Percentiles rank a stretch among this genome's conserved stretches.
Evolutionary conservation across 2,329 filamentous ascomycete species (phyloP).

Genomic region (Raffaelea ambrosiae): DNA sequence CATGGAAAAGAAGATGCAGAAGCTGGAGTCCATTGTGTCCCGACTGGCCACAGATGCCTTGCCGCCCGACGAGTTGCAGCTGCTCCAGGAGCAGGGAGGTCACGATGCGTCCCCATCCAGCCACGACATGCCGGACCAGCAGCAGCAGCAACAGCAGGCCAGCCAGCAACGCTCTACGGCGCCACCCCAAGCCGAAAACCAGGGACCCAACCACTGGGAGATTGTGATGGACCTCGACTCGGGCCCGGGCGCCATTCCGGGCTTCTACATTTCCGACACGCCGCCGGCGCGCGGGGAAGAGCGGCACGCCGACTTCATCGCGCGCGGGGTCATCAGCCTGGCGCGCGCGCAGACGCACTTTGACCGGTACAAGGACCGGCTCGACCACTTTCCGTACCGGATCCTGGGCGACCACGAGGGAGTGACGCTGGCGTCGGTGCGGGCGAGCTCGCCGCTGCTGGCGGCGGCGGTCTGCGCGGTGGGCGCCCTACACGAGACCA

Average conservation of each 20-base stretch:
- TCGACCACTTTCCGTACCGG: conserved; percentile 6
- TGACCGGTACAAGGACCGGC: conserved; percentile 4
- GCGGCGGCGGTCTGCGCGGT: conserved; percentile 3
- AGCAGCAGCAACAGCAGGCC: too few species aligned
- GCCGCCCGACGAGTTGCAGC: not conserved
- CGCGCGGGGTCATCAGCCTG: not conserved
- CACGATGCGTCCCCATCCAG: too few species aligned
- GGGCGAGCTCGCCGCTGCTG: conserved; percentile 1
- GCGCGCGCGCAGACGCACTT: conserved; percentile 1
- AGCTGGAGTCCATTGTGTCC: not conserved
- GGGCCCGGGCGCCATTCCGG: conserved; percentile 1
- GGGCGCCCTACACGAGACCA: conserved; percentile 4
- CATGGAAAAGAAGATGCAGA: conserved; percentile 5
- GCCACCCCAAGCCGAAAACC: too few species aligned
- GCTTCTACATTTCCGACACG: conserved; percentile 3
- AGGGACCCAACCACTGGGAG: conserved; percentile 2
- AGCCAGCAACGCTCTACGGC: too few species aligned
- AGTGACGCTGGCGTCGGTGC: not conserved
- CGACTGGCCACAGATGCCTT: not conserved
- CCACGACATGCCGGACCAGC: too few species aligned
- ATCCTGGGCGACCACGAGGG: conserved; percentile 3
- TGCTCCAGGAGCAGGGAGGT: not conserved
- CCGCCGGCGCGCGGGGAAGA: not conserved
- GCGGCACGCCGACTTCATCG: not conserved
- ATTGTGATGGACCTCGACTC: conserved; percentile 3